Base-by-base conservation (phyloP, 371 early-diverging fungal species). In the Nematocida ausubeli region DNA sequence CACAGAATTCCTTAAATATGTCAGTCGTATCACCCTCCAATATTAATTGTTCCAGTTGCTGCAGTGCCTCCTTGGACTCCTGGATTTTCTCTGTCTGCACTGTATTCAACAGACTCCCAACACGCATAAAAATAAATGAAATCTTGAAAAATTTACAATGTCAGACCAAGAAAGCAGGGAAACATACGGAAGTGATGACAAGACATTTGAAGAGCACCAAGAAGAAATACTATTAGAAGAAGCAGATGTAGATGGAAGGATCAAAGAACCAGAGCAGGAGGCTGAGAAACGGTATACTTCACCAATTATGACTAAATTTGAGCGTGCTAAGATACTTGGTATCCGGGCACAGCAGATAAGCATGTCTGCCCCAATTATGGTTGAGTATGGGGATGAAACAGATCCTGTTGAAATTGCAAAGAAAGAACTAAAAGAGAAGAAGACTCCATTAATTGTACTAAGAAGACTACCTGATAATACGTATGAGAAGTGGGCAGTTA, bases 221-320 rank as follows among this genome's bases (percentile, higher is more conserved):
- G 78, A 75, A 34, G 73, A 64, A 24, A 16, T 72, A 16, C 19
- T 60, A 34, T 9, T 75, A 35, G 78, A 75, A 35, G 47, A 12
- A 19, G 78, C 30, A 22, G 63, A 71, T 3, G 16, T 4, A 14
- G 51, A 58, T 5, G 35, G 24, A 4, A 7, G 12, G 1, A 49
- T 50, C 2, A 66, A 55, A 39, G 24, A 24, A 9, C 66, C 37
- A 24, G 73, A 65, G 66, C 30, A 35, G 30, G 78, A 75, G 34
- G 44, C 67, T 30, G 67, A 65, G 24, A 75, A 75, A 66, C 16
- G 78, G 30, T 75, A 90, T 70, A 97, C 99, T 4, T 93, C 95
- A n/a, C 95, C 96, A 22, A 94, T 93, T 84, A 92, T 99, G 93
- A 97, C 98, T 54, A 97, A 96, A 86, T 99, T 95, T 86, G 99